These are phyloP conservation scores for Trypanosomatidae sp. DNA, from an alignment of 208 protist species.

Conservation along the genomic window DNA sequence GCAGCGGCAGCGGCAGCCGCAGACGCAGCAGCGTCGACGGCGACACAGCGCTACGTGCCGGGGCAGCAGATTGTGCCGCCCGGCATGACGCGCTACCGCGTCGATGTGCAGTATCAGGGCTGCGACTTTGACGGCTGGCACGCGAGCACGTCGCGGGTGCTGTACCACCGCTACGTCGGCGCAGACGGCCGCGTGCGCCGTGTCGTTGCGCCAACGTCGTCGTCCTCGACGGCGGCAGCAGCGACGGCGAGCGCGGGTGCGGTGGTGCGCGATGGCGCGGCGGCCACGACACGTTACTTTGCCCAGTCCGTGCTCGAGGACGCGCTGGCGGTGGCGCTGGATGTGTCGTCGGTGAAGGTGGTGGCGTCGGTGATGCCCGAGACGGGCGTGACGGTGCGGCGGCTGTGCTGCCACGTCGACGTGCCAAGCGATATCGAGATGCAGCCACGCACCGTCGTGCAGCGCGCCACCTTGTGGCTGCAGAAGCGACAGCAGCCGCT, in stretches of 20 bases:
- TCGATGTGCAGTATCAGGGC: constrained; percentile 85
- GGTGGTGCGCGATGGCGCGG: constrained; percentile 6
- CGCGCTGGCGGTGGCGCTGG: constrained; percentile 63
- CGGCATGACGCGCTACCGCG: constrained; percentile 71
- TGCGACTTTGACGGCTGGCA: constrained; percentile 82
- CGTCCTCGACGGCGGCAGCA: not conserved
- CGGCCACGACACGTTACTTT: constrained; percentile 4
- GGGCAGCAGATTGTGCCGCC: constrained; percentile 71
- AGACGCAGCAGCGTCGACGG: not conserved
- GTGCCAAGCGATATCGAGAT: constrained; percentile 58
- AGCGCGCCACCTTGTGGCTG: constrained; percentile 75
- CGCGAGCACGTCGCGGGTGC: constrained; percentile 32
- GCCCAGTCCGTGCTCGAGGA: constrained; percentile 66
- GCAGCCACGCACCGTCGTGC: constrained; percentile 77
- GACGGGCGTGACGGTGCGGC: constrained; percentile 60
- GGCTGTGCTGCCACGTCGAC: constrained; percentile 77
- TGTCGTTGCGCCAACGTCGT: not conserved
- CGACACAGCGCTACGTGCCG: constrained; percentile 44
- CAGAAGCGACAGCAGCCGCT: constrained; percentile 58
- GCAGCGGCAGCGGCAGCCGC: not conserved
- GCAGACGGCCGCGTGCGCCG: not conserved
- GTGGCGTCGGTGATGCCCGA: constrained; percentile 65
- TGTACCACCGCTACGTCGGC: not conserved
- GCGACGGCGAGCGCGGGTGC: not conserved
- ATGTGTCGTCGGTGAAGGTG: constrained; percentile 33